Percentiles rank a stretch among this genome's conserved stretches.
These are phyloP conservation scores for Perilla frutescens DNA, from an alignment of 257 asterid genomes.

Conservation along the genomic window DNA sequence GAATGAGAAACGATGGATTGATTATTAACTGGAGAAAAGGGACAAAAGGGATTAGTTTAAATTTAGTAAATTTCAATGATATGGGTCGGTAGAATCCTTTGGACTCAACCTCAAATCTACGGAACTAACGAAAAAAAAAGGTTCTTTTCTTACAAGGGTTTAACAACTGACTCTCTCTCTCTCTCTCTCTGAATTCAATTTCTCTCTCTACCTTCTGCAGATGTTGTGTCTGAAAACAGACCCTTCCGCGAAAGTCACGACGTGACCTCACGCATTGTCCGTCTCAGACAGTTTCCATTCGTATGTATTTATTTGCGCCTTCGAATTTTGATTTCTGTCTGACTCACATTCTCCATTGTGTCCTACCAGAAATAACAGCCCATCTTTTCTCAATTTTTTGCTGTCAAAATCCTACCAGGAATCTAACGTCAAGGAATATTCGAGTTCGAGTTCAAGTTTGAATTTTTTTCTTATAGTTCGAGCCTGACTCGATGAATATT, in stretches of 20 bases:
- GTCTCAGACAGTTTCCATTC: conserved; percentile 9
- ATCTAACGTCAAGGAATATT: not conserved
- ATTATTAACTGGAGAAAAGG: conserved; percentile 15
- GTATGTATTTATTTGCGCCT: not conserved
- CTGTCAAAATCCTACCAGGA: not conserved
- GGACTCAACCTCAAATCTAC: conserved; percentile 31
- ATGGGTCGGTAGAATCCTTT: conserved; percentile 23
- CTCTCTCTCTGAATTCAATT: not conserved
- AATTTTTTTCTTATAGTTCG: too few species aligned
- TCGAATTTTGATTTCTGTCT: not conserved
- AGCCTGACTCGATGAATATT: too few species aligned
- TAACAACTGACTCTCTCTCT: not conserved
- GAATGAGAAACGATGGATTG: conserved; percentile 3
- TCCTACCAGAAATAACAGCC: conserved; percentile 18
- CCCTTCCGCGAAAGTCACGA: not conserved
- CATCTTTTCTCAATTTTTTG: conserved; percentile 19
- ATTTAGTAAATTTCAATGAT: conserved; percentile 32
- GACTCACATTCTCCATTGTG: conserved; percentile 27
- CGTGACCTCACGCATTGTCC: conserved; percentile 24
- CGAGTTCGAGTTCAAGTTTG: too few species aligned
- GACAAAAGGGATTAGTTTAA: conserved; percentile 29
- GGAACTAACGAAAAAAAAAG: not conserved
- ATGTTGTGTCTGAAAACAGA: not conserved
- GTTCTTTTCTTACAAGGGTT: conserved; percentile 21
- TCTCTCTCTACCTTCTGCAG: conserved; percentile 14